Conservation (phyloP, 2,329 filamentous ascomycete genomes). For the Curvularia hawaiiensis region DNA sequence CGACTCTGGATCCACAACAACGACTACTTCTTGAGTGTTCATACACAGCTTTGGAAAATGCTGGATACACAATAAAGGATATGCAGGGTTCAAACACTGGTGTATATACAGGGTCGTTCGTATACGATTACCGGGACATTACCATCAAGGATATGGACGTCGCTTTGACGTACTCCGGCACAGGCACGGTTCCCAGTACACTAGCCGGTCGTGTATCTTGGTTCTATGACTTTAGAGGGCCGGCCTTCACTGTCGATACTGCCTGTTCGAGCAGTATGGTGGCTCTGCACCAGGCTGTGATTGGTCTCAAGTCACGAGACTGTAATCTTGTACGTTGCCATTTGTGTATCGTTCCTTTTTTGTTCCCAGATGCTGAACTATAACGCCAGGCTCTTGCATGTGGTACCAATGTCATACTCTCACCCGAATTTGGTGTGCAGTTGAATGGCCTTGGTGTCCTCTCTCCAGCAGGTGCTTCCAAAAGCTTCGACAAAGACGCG, state of each 20-base stretch:
- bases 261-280: slow-evolving; percentile 31
- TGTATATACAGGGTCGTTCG: slow-evolving; percentile 19
- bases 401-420: slow-evolving; percentile 17
- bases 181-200: slow-evolving; percentile 10
- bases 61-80: slow-evolving; percentile 19
- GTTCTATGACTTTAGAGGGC: slow-evolving; percentile 30
- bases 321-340: slow-evolving; percentile 13
- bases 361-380: not conserved
- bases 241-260: slow-evolving; percentile 32
- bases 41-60: slow-evolving; percentile 36
- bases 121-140: slow-evolving; percentile 14
- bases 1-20: slow-evolving; percentile 32
- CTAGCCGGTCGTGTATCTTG: slow-evolving; percentile 23
- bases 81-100: slow-evolving; percentile 18
- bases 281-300: slow-evolving; percentile 26
- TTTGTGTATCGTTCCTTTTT: not conserved
- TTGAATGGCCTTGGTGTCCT: slow-evolving; percentile 20
- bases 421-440: slow-evolving; percentile 7
- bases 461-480: slow-evolving; percentile 34
- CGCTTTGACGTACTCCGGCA: slow-evolving; percentile 6
- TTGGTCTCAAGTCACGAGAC: slow-evolving; percentile 8
- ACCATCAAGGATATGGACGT: slow-evolving; percentile 7
- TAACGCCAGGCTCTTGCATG: not conserved
- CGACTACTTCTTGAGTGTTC: slow-evolving; percentile 29
- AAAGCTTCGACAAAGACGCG: slow-evolving; percentile 56